These are phyloP conservation scores for Dictyophora rubrovolvata DNA, from an alignment of 768 basidiomycete genomes.

Conservation along the genomic window DNA sequence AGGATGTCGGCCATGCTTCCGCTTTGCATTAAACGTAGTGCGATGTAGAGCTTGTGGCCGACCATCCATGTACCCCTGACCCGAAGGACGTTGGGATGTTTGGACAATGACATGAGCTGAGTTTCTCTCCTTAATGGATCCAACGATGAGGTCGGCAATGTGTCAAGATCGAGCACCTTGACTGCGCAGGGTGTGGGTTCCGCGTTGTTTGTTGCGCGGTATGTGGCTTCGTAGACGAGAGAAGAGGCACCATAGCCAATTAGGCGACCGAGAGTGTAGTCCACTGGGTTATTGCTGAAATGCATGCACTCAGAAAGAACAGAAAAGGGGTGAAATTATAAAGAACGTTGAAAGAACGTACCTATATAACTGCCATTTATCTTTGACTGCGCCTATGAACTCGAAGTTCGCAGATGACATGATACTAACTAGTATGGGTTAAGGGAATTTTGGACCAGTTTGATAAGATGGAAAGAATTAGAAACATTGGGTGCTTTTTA, in stretches of 20 bases:
- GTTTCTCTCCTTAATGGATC: slow-evolving; percentile 74
- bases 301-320: background rate
- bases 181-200: slow-evolving; percentile 54
- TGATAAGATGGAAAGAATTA: background rate
- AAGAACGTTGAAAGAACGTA: slow-evolving; percentile 19
- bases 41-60: slow-evolving; percentile 77
- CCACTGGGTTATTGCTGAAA: slow-evolving; percentile 52
- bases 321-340: background rate
- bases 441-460: background rate
- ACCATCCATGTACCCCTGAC: slow-evolving; percentile 85
- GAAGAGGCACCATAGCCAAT: slow-evolving; percentile 92
- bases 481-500: background rate
- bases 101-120: slow-evolving; percentile 83
- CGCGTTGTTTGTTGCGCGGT: slow-evolving; percentile 30
- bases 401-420: slow-evolving; percentile 18
- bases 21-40: slow-evolving; percentile 81
- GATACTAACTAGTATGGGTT: background rate
- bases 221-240: slow-evolving; percentile 74
- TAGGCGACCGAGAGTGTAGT: slow-evolving; percentile 67
- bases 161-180: slow-evolving; percentile 84
- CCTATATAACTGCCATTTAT: slow-evolving; percentile 80
- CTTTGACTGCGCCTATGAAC: slow-evolving; percentile 71
- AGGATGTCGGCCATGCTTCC: slow-evolving; percentile 82
- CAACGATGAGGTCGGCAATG: slow-evolving; percentile 60
- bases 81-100: slow-evolving; percentile 88